Evolutionary conservation across 345 rosid genomes (phyloP).

Genomic region (Gossypium raimondii): DNA sequence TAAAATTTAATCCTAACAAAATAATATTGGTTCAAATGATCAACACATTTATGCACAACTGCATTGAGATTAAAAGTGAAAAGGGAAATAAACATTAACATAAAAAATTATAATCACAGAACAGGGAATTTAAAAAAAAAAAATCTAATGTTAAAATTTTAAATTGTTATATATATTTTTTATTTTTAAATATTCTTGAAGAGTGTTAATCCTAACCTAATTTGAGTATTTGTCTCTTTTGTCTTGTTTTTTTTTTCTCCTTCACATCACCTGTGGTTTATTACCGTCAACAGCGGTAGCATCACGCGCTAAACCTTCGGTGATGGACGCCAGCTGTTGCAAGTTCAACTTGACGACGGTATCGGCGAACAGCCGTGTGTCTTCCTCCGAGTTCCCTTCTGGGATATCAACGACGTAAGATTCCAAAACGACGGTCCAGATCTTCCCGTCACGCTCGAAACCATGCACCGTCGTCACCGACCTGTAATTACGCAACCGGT

Average conservation of each 20-base stretch:
- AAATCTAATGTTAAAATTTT: too few species aligned
- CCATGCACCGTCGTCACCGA: conserved; percentile 74
- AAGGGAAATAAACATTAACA: neutral
- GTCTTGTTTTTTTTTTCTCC: neutral
- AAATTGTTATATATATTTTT: neutral
- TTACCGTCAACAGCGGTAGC: conserved; percentile 22
- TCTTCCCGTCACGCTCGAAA: conserved; percentile 42
- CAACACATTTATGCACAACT: conserved; percentile 18
- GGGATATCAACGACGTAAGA: conserved; percentile 89
- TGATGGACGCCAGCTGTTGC: conserved; percentile 72
- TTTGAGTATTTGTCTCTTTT: neutral
- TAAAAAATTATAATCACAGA: neutral
- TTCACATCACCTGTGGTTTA: conserved; percentile 28
- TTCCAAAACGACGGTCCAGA: conserved; percentile 71
- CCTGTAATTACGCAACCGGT: conserved; percentile 66
- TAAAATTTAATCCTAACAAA: neutral
- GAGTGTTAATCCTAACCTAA: neutral
- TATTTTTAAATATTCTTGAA: neutral
- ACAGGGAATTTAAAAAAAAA: too few species aligned
- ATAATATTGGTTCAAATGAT: neutral
- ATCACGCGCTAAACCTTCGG: conserved; percentile 60
- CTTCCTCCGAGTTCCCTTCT: conserved; percentile 88
- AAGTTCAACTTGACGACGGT: conserved; percentile 78
- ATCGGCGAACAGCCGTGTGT: conserved; percentile 81
- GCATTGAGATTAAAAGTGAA: neutral